Base-by-base conservation (phyloP, 164 flowering plant species). In the Magnolia kwangsiensis region DNA sequence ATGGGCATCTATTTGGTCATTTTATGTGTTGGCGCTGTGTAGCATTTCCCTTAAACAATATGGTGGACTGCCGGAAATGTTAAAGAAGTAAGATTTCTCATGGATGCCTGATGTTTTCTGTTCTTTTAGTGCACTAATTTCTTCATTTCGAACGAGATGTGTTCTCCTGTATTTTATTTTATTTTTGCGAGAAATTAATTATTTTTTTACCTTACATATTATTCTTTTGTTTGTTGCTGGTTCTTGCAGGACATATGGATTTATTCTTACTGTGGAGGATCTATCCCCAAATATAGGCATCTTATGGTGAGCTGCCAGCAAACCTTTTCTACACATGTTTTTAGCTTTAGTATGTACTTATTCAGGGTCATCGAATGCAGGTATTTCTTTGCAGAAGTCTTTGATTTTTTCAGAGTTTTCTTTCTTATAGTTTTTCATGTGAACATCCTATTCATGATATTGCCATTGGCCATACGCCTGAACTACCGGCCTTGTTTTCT, bases 371-470 rank as follows among this genome's bases (percentile, higher is more conserved):
- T 81, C 45, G 24, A 71, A 50, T 88, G 81, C 91, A 96, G 98
- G 99, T 96, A 96, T 88, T 92, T 96, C 86, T 96, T 94, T 81
- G 99, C 99, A 7, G 98, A 96, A 86, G 99, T 96, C 80, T 96
- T 96, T 76, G 91, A 94, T 24, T 92, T 90, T 71, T 96, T 94
- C 90, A 85, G 97, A 83, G 84, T 79, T 72, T 94, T 96, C 85
- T 96, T 94, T 79, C 79, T 96, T 80, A 87, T 94, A 64, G 97
- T 92, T 69, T 91, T 94, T 83, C 97, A 94, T 72, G 82, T 86
- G 78, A 96, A 96, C 80, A 90, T 94, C 75, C 69, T 96, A 20
- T 90, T 94, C 86, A 90, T 96, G 99, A 79, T 94, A 81, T 74
- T 91, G 75, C 99, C 98, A 58, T 75, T 96, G 79, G 98, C 97